phyloP scores from a whole-genome alignment of 805 yeast genomes.

The Diddensiella santjacobensis region DNA sequence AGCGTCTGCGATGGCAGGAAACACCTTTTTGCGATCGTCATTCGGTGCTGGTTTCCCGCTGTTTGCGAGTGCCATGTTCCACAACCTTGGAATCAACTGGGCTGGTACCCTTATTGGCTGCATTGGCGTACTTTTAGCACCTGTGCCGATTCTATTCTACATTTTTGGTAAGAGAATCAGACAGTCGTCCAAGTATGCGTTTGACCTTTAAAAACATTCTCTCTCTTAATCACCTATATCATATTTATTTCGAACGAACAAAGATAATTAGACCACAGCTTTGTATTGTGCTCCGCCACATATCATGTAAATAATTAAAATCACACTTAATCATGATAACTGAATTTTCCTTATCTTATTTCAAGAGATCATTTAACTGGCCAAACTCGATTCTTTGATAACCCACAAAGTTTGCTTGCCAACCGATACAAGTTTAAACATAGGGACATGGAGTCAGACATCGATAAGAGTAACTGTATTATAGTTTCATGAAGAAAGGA shows the following conservation, averaged over 20 bases:
- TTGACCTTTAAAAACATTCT: slow-evolving; percentile 47
- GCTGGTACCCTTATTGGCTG: slow-evolving; percentile 72
- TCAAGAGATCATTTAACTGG: too few species aligned
- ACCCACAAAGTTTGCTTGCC: too few species aligned
- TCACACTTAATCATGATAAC: too few species aligned
- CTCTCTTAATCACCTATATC: not conserved
- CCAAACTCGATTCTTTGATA: too few species aligned
- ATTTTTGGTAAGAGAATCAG: slow-evolving; percentile 57
- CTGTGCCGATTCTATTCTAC: slow-evolving; percentile 67
- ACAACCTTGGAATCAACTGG: slow-evolving; percentile 68
- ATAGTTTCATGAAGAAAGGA: too few species aligned
- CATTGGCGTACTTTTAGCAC: slow-evolving; percentile 52
- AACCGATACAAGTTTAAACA: too few species aligned
- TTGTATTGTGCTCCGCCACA: too few species aligned
- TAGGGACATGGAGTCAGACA: too few species aligned
- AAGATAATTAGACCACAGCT: too few species aligned
- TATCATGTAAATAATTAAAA: too few species aligned
- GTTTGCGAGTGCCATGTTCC: slow-evolving; percentile 70
- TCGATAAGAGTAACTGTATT: too few species aligned
- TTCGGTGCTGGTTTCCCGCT: slow-evolving; percentile 73
- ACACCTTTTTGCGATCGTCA: slow-evolving; percentile 64
- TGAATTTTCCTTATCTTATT: too few species aligned
- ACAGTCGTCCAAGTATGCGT: slow-evolving; percentile 60
- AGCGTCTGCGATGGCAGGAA: slow-evolving; percentile 77
- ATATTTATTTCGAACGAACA: not conserved